Evolutionary conservation across 2,329 filamentous ascomycete species (phyloP).

Genomic region (Chrysoporthe puriensis): DNA sequence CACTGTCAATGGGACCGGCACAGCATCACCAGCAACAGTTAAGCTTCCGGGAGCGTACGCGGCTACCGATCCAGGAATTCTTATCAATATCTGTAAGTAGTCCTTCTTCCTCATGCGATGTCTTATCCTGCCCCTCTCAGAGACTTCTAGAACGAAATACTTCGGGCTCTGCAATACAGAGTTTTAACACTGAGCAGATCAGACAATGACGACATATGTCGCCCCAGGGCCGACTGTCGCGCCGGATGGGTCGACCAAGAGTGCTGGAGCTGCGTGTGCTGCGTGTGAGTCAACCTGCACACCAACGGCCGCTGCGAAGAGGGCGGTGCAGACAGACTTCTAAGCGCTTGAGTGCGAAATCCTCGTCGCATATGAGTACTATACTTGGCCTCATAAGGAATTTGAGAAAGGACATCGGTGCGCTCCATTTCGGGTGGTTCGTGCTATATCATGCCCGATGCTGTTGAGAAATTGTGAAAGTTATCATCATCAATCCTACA

Average conservation of each 20-base stretch:
- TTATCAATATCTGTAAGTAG: conserved; percentile 47
- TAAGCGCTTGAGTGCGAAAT: background rate
- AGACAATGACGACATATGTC: conserved; percentile 43
- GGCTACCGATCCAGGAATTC: conserved; percentile 48
- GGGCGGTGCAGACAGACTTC: background rate
- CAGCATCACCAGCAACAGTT: conserved; percentile 38
- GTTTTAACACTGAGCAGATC: conserved; percentile 31
- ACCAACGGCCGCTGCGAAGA: conserved; percentile 29
- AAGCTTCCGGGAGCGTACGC: conserved; percentile 50
- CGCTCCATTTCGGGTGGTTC: background rate
- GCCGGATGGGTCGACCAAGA: conserved; percentile 45
- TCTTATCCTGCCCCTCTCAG: background rate
- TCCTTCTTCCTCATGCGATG: background rate
- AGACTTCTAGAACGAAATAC: background rate
- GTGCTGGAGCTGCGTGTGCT: conserved; percentile 44
- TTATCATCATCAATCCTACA: background rate
- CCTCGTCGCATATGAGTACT: background rate
- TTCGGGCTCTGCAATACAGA: background rate
- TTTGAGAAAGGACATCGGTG: background rate
- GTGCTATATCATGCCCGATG: background rate
- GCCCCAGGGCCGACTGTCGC: conserved; percentile 50
- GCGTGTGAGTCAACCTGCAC: conserved; percentile 46
- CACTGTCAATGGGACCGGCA: conserved; percentile 36
- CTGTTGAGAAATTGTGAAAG: background rate
- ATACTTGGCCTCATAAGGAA: background rate